These are phyloP conservation scores for Mycena capillaripes DNA, from an alignment of 768 basidiomycete species.

Conservation along the genomic window DNA sequence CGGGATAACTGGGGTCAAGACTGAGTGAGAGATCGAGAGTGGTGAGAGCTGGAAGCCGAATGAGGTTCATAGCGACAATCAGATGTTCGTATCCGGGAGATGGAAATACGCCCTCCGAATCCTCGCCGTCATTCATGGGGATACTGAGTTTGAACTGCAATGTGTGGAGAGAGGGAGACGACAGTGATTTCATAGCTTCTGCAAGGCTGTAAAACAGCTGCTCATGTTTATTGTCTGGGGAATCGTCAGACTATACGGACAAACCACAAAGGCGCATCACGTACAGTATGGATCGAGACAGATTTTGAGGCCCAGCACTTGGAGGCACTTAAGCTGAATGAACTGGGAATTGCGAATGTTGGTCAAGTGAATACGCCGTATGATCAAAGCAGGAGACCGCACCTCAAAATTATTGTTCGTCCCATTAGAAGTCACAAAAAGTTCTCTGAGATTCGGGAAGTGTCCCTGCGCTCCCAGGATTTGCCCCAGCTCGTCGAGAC, in stretches of 20 bases:
- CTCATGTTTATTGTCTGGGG: too few species aligned
- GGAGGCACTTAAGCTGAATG: neutral
- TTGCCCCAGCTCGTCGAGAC: neutral
- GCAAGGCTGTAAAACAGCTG: constrained; percentile 1
- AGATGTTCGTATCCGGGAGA: neutral
- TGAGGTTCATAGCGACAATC: neutral
- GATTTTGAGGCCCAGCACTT: neutral
- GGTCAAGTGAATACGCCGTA: too few species aligned
- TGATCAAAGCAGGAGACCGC: too few species aligned
- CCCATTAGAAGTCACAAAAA: neutral
- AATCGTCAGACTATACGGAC: too few species aligned
- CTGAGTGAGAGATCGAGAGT: neutral
- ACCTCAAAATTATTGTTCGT: constrained; percentile 14
- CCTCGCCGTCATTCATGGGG: neutral
- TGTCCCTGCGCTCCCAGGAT: neutral
- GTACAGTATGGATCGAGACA: too few species aligned
- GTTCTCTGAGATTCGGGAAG: constrained; percentile 21
- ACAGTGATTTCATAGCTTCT: constrained; percentile 16
- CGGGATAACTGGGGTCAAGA: too few species aligned
- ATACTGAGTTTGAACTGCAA: neutral
- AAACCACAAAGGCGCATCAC: too few species aligned
- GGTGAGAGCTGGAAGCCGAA: neutral
- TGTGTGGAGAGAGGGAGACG: constrained; percentile 21
- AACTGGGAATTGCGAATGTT: neutral
- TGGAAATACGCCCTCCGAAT: neutral